phyloP scores from a whole-genome alignment of 805 yeast genomes.

The Metschnikowia bowlesiae region DNA sequence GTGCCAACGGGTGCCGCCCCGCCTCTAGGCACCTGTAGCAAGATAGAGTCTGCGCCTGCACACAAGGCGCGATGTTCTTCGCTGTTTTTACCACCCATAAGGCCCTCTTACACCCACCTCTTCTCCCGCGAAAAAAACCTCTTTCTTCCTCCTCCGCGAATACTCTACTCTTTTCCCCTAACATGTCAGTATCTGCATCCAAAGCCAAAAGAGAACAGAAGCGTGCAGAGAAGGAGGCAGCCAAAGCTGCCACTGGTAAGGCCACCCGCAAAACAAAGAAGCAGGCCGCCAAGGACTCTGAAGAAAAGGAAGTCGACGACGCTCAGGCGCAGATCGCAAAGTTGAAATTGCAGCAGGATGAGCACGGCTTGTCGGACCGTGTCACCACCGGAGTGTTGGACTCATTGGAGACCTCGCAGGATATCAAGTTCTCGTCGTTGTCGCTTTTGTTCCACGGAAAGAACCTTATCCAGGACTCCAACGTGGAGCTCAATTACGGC shows the following conservation, averaged over 20 bases:
- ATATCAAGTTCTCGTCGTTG: constrained; percentile 84
- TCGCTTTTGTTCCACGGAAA: constrained; percentile 96
- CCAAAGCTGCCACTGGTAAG: constrained; percentile 61
- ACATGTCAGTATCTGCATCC: constrained; percentile 71
- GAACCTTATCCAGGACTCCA: constrained; percentile 89
- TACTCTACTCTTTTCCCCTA: not conserved
- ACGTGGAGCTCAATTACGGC: constrained; percentile 90
- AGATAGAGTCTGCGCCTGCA: not conserved
- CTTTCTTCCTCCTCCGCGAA: not conserved
- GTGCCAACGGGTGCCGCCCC: not conserved
- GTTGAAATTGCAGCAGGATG: constrained; percentile 89
- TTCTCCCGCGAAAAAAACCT: not conserved
- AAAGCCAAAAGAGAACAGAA: constrained; percentile 98
- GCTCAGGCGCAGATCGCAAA: constrained; percentile 75
- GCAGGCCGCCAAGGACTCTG: constrained; percentile 51
- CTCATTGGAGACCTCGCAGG: constrained; percentile 85
- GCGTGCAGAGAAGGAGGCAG: constrained; percentile 59
- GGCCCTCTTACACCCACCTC: not conserved
- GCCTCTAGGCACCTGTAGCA: not conserved
- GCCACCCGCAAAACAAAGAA: constrained; percentile 60
- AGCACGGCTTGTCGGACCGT: constrained; percentile 92
- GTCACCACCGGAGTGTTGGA: constrained; percentile 96
- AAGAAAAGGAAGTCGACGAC: constrained; percentile 50
- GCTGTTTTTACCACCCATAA: not conserved
- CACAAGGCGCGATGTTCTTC: constrained; percentile 1